Conservation (phyloP, 768 basidiomycete species). For the Strobilomyces dryophilus region DNA sequence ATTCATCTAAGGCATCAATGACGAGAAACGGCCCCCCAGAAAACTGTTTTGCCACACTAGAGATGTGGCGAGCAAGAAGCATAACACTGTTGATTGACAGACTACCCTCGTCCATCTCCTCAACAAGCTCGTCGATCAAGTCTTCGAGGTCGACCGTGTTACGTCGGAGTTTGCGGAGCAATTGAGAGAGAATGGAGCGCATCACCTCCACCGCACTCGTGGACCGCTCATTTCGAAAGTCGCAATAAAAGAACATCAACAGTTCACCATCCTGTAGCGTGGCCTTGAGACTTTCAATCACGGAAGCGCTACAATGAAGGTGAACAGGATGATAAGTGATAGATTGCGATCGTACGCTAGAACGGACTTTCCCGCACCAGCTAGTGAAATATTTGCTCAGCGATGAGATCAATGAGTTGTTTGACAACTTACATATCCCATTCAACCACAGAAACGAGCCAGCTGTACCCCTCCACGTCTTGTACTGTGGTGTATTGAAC, state of each 20-base stretch:
- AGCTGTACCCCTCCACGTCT: slow-evolving; percentile 1
- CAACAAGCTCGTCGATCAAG: not conserved
- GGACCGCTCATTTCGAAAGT: no score
- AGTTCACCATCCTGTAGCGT: not conserved
- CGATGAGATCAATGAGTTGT: no score
- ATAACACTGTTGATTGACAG: not conserved
- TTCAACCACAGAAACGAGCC: slow-evolving; percentile 10
- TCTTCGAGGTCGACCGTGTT: not conserved
- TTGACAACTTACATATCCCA: slow-evolving; percentile 8
- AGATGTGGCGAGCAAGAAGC: not conserved
- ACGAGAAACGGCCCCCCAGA: slow-evolving; percentile 1
- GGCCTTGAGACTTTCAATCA: slow-evolving; percentile 10
- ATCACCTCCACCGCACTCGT: slow-evolving; percentile 3
- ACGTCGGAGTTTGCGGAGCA: not conserved
- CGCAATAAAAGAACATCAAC: slow-evolving; percentile 16
- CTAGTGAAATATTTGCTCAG: not conserved
- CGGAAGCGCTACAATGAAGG: slow-evolving; percentile 2
- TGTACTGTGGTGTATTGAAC: not conserved
- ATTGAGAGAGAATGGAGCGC: slow-evolving; percentile 16
- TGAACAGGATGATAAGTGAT: not conserved
- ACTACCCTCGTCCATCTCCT: not conserved
- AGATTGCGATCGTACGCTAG: not conserved
- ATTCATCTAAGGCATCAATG: slow-evolving; percentile 19
- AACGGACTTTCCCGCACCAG: slow-evolving; percentile 15
- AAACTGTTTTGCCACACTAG: not conserved